Conservation (phyloP, 306 rosid species). For the Inga oerstediana region DNA sequence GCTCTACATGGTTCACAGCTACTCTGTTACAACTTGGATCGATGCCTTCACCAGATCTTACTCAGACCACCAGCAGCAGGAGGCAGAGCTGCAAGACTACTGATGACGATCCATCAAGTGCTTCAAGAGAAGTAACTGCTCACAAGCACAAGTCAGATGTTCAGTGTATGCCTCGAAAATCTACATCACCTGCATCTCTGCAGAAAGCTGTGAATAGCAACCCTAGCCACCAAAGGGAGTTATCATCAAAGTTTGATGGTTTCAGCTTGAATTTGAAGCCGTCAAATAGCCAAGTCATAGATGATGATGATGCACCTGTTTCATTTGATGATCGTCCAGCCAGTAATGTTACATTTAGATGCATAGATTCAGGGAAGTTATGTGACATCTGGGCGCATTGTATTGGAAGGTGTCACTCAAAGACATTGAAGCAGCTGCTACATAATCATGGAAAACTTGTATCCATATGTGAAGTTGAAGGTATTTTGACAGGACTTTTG, state of each 20-base stretch:
- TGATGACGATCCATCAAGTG: conserved; percentile 83
- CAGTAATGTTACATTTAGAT: conserved; percentile 60
- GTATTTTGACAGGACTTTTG: conserved; percentile 46
- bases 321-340: conserved; percentile 48
- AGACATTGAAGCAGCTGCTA: conserved; percentile 88
- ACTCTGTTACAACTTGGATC: conserved; percentile 95
- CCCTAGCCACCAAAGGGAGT: conserved; percentile 49
- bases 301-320: conserved; percentile 56
- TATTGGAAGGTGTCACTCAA: conserved; percentile 91
- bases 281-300: conserved; percentile 48
- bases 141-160: conserved; percentile 59
- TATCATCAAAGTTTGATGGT: conserved; percentile 53
- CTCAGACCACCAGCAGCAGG: conserved; percentile 76
- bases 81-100: conserved; percentile 85
- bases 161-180: conserved; percentile 56
- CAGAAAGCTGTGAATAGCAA: conserved; percentile 50
- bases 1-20: conserved; percentile 98
- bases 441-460: conserved; percentile 85
- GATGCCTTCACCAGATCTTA: conserved; percentile 74
- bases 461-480: conserved; percentile 90
- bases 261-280: conserved; percentile 56
- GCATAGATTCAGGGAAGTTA: conserved; percentile 71
- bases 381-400: conserved; percentile 77
- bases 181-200: conserved; percentile 59
- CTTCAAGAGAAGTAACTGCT: conserved; percentile 67